Evolutionary conservation across 805 yeast genomes (phyloP), one percentile per base, ranked within the genome.

Genomic region (Zygotorulaspora sp.): DNA sequence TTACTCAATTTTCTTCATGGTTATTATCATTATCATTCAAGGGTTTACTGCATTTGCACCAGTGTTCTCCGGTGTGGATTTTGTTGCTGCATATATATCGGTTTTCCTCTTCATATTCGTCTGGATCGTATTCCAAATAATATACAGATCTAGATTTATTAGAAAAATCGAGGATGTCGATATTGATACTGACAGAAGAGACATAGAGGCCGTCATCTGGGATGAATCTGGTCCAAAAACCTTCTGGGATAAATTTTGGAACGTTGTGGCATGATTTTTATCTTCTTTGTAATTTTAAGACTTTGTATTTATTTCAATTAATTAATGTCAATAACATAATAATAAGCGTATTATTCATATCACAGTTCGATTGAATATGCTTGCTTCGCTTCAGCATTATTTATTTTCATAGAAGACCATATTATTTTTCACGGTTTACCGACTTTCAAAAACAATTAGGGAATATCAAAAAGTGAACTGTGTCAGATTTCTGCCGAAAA

Each of bases 51-150:
- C 76, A 1, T 85, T 85, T 62, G 75, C 76, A 38, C 62, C 59
- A 8, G 60, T 56, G 18, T 65, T 81, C 51, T 65, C 64, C 42
- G 83, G 74, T 3, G 58, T 74, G 8, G 62, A 65, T 24, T 85
- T 85, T 66, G 75, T 83, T 57, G 76, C 85, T 17, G 74, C 83
- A 16, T 85, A 85, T 55, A 67, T 85, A 39, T 83, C 90, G 11
- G 67, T 82, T 14, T 71, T 83, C 39, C 61, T 81, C 32, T 80
- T 79, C 57, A 65, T 70, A 30, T 72, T 64, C 7, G 49, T 74
- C 6, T 85, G 78, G 78, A 40, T 71, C 2, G 69, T 68, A 9
- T 71, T 77, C 61, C 83, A 80, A 48, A 41, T 71, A 25, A 70
- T 61, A 55, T 78, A 67, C 58, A 71, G 74, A 44, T 65, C 69